A percentile compares a stretch with the other conserved stretches of the same genome.
Conservation (phyloP, 2,329 filamentous ascomycete species). For the Fusarium continuum region DNA sequence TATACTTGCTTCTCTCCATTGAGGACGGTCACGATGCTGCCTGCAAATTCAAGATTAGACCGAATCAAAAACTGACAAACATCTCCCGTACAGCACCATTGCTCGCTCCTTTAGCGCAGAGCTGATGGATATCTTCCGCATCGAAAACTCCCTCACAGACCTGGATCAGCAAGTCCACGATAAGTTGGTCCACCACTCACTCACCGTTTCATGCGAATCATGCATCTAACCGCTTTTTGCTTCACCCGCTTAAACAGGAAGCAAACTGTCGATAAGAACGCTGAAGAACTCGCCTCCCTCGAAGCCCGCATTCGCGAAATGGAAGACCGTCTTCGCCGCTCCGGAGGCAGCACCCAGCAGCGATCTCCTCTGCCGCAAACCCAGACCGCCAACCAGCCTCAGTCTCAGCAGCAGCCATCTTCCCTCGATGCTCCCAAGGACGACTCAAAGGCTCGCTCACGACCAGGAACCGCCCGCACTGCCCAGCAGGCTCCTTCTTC, state of each 20-base stretch:
- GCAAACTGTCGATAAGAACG: conserved; percentile 77
- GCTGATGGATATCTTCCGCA: conserved; percentile 87
- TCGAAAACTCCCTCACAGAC: conserved; percentile 79
- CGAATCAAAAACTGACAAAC: conserved; percentile 20
- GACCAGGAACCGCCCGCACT: conserved; percentile 63
- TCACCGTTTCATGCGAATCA: not conserved
- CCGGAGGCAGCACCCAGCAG: conserved; percentile 29
- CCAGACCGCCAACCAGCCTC: conserved; percentile 29
- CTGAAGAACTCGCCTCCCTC: conserved; percentile 83
- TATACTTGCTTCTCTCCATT: conserved; percentile 66
- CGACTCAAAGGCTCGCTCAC: conserved; percentile 55
- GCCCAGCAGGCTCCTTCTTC: conserved; percentile 61
- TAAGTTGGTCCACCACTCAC: conserved; percentile 68
- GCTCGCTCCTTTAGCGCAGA: conserved; percentile 87
- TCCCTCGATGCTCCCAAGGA: conserved; percentile 39
- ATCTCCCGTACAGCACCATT: conserved; percentile 70
- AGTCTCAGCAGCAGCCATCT: conserved; percentile 25
- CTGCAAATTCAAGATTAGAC: conserved; percentile 18
- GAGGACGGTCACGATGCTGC: conserved; percentile 9
- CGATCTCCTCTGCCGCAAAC: conserved; percentile 32
- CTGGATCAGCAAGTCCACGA: conserved; percentile 80
- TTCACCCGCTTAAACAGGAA: conserved; percentile 65
- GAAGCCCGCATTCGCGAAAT: conserved; percentile 86
- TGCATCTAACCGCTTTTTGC: conserved; percentile 24
- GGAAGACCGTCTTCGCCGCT: conserved; percentile 74